Conservation (phyloP, 306 rosid species). For the Biancaea sappan region DNA sequence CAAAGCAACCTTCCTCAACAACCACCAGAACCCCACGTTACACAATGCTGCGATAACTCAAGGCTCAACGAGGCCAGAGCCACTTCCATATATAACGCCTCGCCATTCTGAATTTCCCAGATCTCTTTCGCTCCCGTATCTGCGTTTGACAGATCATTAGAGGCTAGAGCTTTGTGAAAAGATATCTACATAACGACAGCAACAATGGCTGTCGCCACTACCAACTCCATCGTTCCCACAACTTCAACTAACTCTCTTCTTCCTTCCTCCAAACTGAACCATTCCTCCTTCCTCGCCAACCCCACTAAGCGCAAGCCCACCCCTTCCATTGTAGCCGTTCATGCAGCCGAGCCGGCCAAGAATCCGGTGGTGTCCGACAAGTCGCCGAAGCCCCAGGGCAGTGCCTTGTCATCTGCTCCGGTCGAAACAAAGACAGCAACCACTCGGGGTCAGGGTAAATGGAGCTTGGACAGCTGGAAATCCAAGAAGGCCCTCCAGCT, state of each 20-base stretch:
- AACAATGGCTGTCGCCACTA: slow-evolving; percentile 48
- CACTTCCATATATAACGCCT: neutral
- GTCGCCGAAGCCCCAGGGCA: slow-evolving; percentile 42
- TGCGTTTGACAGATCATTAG: neutral
- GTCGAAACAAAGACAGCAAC: no score
- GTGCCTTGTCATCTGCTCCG: slow-evolving; percentile 19
- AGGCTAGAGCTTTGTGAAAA: no score
- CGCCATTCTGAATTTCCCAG: neutral
- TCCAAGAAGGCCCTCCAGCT: slow-evolving; percentile 71
- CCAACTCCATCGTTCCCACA: slow-evolving; percentile 33
- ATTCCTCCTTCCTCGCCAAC: slow-evolving; percentile 35
- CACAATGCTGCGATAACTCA: no score
- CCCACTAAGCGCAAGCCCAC: slow-evolving; percentile 17
- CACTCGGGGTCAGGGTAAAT: slow-evolving; percentile 42
- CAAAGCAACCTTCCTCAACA: neutral
- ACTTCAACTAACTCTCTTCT: slow-evolving; percentile 19
- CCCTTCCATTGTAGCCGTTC: slow-evolving; percentile 48
- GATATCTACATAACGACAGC: neutral
- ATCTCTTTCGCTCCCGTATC: neutral
- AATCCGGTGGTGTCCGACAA: no score
- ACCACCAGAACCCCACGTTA: neutral
- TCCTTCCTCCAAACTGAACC: slow-evolving; percentile 36
- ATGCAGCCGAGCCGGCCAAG: slow-evolving; percentile 69
- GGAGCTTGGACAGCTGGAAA: slow-evolving; percentile 71
- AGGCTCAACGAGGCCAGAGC: neutral